phyloP scores from a whole-genome alignment of 768 basidiomycete species.

The Paxillus ammoniavirescens region DNA sequence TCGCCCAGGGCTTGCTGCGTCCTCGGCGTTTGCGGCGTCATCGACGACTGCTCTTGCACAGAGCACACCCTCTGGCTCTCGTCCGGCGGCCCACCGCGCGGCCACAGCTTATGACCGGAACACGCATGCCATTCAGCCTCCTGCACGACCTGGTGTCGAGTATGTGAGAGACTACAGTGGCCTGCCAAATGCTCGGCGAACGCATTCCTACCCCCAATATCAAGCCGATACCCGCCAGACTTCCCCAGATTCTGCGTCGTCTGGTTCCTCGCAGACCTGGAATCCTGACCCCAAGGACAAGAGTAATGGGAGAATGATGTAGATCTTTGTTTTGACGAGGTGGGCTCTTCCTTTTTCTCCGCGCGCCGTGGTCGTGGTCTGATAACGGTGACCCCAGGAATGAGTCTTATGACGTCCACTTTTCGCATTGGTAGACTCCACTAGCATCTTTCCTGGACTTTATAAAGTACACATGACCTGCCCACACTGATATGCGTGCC shows the following conservation, averaged over 20 bases:
- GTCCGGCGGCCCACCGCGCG: neutral
- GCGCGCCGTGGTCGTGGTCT: neutral
- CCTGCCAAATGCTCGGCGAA: constrained; percentile 9
- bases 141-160: constrained; percentile 14
- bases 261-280: constrained; percentile 22
- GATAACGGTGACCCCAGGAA: neutral
- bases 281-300: constrained; percentile 10
- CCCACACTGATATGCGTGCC: neutral
- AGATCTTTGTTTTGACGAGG: constrained; percentile 1
- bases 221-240: neutral
- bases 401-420: neutral
- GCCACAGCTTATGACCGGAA: constrained; percentile 10
- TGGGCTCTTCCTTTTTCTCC: neutral
- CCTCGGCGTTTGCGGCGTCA: constrained; percentile 8
- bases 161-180: constrained; percentile 8
- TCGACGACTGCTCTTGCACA: neutral
- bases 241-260: constrained; percentile 15
- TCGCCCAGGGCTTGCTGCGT: neutral
- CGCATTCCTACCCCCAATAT: constrained; percentile 1
- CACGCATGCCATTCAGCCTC: neutral
- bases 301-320: constrained; percentile 5
- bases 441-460: neutral
- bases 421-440: neutral
- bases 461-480: constrained; percentile 1
- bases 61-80: neutral